A percentile compares a stretch with the other conserved stretches of the same genome.
Evolutionary conservation across 257 asterid genomes (phyloP).

Genomic region (Lantana camara): DNA sequence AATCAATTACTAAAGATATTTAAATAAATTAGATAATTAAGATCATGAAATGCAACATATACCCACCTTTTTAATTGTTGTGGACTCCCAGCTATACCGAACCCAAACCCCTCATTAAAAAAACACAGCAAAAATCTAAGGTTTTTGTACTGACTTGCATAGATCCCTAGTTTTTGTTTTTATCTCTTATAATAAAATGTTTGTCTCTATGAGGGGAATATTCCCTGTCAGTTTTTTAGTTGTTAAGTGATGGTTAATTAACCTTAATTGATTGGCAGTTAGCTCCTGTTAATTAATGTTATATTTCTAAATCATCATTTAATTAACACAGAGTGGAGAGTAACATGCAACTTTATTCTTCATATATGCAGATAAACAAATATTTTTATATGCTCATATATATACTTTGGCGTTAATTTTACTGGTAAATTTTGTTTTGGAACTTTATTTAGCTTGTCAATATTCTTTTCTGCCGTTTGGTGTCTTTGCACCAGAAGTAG

Average conservation of each 20-base stretch:
- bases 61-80: no score
- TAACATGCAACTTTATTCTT: conserved; percentile 40
- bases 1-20: no score
- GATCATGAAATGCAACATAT: no score
- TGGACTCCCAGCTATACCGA: not conserved
- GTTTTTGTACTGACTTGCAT: conserved; percentile 34
- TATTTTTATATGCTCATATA: not conserved
- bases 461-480: not conserved
- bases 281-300: conserved; percentile 28
- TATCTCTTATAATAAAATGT: not conserved
- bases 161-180: conserved; percentile 31
- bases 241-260: conserved; percentile 15
- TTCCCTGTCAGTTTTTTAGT: conserved; percentile 38
- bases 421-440: conserved; percentile 1
- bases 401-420: not conserved
- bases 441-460: conserved; percentile 6
- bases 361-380: no score
- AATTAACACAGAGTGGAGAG: conserved; percentile 33
- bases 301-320: no score
- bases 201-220: conserved; percentile 31
- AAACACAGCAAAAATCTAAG: conserved; percentile 14
- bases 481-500: conserved; percentile 17
- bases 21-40: no score
- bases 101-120: not conserved
- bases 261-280: conserved; percentile 34